Conservation (phyloP, 495 filamentous ascomycete species). For the Tuber melanosporum region DNA sequence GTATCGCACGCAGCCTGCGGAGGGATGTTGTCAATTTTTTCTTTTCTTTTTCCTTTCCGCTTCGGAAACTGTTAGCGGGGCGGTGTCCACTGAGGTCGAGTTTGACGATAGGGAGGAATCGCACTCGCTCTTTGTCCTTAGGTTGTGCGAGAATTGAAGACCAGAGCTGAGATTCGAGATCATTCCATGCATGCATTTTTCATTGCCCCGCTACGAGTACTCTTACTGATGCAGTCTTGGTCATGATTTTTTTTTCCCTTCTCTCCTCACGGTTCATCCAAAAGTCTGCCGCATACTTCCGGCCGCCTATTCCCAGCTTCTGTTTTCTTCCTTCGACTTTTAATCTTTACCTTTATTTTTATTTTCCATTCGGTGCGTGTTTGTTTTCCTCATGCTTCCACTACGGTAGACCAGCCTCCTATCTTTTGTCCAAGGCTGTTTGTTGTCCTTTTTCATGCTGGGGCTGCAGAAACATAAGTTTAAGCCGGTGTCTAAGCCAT, state of each 20-base stretch:
- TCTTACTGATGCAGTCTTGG: constrained; percentile 24
- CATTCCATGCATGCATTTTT: constrained; percentile 31
- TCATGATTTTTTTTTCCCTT: constrained; percentile 18
- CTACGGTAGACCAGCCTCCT: constrained; percentile 7
- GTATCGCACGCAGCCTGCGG: neutral
- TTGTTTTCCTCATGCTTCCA: neutral
- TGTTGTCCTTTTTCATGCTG: constrained; percentile 6
- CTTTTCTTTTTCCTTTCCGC: constrained; percentile 15
- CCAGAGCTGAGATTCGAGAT: constrained; percentile 17
- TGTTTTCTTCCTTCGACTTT: constrained; percentile 1
- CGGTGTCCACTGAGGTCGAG: constrained; percentile 20
- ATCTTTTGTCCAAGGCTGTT: constrained; percentile 29
- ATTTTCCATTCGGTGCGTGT: constrained; percentile 15
- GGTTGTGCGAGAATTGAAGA: neutral
- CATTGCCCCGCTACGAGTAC: constrained; percentile 8
- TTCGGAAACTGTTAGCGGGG: constrained; percentile 22
- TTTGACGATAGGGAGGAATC: constrained; percentile 2
- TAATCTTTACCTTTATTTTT: constrained; percentile 12
- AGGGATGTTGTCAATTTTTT: constrained; percentile 21
- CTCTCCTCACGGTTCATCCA: constrained; percentile 12
- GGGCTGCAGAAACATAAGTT: neutral
- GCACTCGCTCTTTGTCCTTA: neutral
- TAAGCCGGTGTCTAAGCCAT: neutral
- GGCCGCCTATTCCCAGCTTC: constrained; percentile 6
- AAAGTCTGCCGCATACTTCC: constrained; percentile 6